These are phyloP conservation scores for Botrytis byssoidea DNA, from an alignment of 2,329 filamentous ascomycete species.

Conservation along the genomic window DNA sequence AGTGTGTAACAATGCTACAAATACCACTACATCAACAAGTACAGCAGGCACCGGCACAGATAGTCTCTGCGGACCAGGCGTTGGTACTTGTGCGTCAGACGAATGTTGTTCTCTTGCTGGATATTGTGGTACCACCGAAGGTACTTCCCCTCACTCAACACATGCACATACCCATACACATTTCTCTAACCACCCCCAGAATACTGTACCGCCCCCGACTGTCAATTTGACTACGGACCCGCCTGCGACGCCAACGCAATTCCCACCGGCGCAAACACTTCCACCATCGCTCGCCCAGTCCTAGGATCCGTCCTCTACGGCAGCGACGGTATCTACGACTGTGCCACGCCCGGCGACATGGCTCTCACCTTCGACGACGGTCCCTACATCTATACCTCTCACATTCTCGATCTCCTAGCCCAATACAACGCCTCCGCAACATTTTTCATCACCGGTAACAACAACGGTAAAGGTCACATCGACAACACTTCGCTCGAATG, in stretches of 20 bases:
- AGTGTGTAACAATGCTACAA: conserved; percentile 56
- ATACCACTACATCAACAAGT: conserved; percentile 47
- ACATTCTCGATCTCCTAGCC: conserved; percentile 60
- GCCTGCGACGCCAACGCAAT: conserved; percentile 57
- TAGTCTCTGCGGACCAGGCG: conserved; percentile 42
- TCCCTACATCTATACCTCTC: conserved; percentile 58
- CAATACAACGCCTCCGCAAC: conserved; percentile 62
- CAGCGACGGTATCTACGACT: conserved; percentile 56
- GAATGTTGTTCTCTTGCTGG: conserved; percentile 27
- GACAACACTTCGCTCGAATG: conserved; percentile 49
- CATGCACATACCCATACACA: neutral
- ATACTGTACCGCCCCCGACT: conserved; percentile 29
- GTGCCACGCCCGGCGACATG: conserved; percentile 56
- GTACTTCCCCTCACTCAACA: neutral
- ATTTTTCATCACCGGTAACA: conserved; percentile 52
- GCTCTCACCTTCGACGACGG: conserved; percentile 69
- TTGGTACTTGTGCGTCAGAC: conserved; percentile 20
- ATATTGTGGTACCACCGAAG: conserved; percentile 20
- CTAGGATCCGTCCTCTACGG: conserved; percentile 56
- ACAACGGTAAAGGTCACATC: conserved; percentile 50
- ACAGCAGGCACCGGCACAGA: conserved; percentile 45
- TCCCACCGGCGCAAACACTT: conserved; percentile 54
- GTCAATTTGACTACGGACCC: conserved; percentile 26
- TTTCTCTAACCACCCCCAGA: neutral
- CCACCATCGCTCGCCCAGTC: conserved; percentile 47